Percentiles rank a stretch among this genome's conserved stretches.
Evolutionary conservation across 2,329 filamentous ascomycete species (phyloP).

Genomic region (Ophiostoma fasciatum): DNA sequence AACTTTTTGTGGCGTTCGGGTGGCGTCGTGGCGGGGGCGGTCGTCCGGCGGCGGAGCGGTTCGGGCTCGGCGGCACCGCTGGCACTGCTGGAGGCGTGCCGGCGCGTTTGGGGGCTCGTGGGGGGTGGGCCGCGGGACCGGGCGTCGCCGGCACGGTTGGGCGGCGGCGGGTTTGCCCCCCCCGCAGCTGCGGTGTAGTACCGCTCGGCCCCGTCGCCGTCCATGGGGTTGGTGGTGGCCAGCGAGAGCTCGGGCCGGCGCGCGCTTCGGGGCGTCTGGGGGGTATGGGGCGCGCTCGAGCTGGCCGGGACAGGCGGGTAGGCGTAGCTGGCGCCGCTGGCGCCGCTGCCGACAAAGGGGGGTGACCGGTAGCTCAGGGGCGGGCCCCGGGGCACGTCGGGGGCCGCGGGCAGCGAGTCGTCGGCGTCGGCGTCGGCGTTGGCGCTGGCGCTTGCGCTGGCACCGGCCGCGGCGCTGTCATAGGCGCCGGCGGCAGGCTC

Average conservation of each 20-base stretch:
- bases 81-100: constrained; percentile 8
- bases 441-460: constrained; percentile 12
- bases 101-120: constrained; percentile 14
- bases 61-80: constrained; percentile 5
- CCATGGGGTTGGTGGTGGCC: constrained; percentile 7
- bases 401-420: constrained; percentile 33
- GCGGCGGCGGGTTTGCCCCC: too few relatives aligned
- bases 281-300: neutral
- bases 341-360: too few relatives aligned
- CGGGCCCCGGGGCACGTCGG: constrained; percentile 45
- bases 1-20: too few relatives aligned
- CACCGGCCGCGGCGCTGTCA: constrained; percentile 12
- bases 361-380: constrained; percentile 42
- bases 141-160: neutral
- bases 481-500: constrained; percentile 16
- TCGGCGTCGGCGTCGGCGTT: neutral
- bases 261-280: constrained; percentile 4
- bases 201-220: constrained; percentile 14
- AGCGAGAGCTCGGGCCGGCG: constrained; percentile 11
- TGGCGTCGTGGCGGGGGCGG: constrained; percentile 1
- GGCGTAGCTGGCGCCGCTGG: constrained; percentile 12
- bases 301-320: constrained; percentile 5
- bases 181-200: constrained; percentile 17
- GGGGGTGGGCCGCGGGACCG: constrained; percentile 10
- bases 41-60: too few relatives aligned